Evolutionary conservation across 2,329 filamentous ascomycete species (phyloP).

Genomic region (Paraphoma sp.): DNA sequence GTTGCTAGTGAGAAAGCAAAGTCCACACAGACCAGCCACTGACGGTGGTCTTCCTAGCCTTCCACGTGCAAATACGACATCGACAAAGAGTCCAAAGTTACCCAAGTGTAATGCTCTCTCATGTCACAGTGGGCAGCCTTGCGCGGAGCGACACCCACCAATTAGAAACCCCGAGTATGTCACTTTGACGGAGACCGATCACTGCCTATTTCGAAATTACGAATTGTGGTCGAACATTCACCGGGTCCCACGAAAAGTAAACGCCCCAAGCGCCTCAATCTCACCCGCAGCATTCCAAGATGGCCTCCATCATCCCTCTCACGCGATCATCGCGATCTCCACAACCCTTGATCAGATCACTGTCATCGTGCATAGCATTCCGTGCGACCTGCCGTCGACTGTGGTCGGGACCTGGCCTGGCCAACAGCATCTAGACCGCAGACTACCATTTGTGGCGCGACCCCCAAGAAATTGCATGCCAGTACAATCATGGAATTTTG

Average conservation of each 20-base stretch:
- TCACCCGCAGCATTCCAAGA: background rate
- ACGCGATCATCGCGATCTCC: background rate
- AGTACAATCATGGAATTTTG: background rate
- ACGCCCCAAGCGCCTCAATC: background rate
- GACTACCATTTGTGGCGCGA: background rate
- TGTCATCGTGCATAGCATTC: background rate
- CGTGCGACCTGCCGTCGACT: background rate
- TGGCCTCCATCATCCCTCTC: background rate
- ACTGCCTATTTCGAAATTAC: too few species aligned
- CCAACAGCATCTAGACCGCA: background rate
- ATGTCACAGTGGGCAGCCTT: background rate
- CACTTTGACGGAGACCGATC: too few species aligned
- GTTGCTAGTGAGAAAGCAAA: background rate
- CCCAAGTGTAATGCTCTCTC: background rate
- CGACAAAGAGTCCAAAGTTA: background rate
- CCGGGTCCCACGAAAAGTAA: background rate
- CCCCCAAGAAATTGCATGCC: background rate
- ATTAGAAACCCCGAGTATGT: background rate
- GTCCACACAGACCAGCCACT: background rate
- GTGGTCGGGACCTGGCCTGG: background rate
- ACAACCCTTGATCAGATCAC: background rate
- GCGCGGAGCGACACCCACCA: background rate
- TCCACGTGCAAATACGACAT: background rate
- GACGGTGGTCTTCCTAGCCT: background rate
- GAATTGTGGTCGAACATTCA: background rate